A percentile compares a stretch with the other conserved stretches of the same genome.
phyloP scores from a whole-genome alignment of 2,329 filamentous ascomycete species.

The Pseudogymnoascus sp. region DNA sequence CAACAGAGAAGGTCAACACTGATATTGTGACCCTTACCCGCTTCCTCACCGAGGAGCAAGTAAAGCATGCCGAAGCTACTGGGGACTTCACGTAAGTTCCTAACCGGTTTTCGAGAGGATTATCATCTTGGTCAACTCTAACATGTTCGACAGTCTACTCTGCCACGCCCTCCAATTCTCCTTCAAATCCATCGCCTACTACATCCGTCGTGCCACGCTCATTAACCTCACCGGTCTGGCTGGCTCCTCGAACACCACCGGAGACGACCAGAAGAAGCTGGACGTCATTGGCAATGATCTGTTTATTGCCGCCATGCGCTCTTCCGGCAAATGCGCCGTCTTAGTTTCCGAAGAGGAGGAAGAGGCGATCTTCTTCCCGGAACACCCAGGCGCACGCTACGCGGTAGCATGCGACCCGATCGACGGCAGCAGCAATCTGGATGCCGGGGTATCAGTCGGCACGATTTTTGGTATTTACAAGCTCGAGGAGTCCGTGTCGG shows the following conservation, averaged over 20 bases:
- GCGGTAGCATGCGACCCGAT: conserved; percentile 97
- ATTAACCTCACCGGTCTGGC: conserved; percentile 94
- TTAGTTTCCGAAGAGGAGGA: conserved; percentile 99
- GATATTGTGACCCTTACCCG: conserved; percentile 92
- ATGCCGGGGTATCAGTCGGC: conserved; percentile 93
- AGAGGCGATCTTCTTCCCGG: conserved; percentile 75
- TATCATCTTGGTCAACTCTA: conserved; percentile 9
- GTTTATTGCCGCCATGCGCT: conserved; percentile 91
- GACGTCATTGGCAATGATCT: conserved; percentile 68
- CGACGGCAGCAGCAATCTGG: conserved; percentile 93
- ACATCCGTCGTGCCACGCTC: conserved; percentile 89
- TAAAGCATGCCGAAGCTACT: conserved; percentile 85
- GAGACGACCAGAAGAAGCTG: conserved; percentile 43
- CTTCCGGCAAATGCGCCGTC: conserved; percentile 80
- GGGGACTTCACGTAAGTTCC: conserved; percentile 88
- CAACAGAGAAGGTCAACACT: conserved; percentile 78
- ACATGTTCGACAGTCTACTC: conserved; percentile 55
- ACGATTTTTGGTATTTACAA: conserved; percentile 96
- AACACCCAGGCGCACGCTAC: conserved; percentile 69
- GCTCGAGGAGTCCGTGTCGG: conserved; percentile 53
- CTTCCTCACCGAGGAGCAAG: conserved; percentile 92
- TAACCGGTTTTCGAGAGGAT: background rate
- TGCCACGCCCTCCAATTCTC: conserved; percentile 98
- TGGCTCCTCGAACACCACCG: conserved; percentile 87
- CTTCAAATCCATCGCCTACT: conserved; percentile 99